Evolutionary conservation across 441 rosid species (phyloP), one percentile per base, ranked within the genome.

Genomic region (Aquilaria agallochum): DNA sequence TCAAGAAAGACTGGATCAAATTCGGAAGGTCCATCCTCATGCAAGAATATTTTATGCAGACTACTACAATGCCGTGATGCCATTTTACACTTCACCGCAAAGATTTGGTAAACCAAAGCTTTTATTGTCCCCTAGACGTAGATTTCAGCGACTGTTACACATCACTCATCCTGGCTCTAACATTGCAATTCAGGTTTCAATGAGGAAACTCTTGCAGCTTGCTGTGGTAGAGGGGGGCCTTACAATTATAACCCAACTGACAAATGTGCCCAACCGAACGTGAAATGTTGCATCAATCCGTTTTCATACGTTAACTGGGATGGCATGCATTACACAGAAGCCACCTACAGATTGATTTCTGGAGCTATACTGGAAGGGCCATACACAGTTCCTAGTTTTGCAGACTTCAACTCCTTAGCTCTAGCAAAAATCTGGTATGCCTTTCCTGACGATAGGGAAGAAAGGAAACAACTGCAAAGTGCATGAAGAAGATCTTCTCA

Each of bases 251-350:
- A 71, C 12, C 9, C 49, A 45, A 56, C 63, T 9, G 31, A 2
- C 2, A 53, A 7, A 8, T 79, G 89, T 61, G 85, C 84, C 3
- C 4, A 20, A 34, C 64, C 64, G 12, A 62, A 47, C 11, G 58
- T 70, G 9, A 67, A 40, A 0, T n/a, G 30, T 61, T 84, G 90
- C 58, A 27, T 51, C 2, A 69, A 82, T 50, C 82, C 87, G 36
- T 74, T 80, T 0, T 68, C 68, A 53, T 72, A 55, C 50, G 67
- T 74, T 30, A 70, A 67, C 51, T 84, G 90, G 90, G 87, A 82
- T 0, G 87, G 87, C 5, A 13, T 79, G 11, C 90, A 84, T 65
- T 32, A 66, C 30, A 84, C 86, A 3, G 82, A 79, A 54, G 66
- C 76, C 32, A 56, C 77, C 7, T 74, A 79, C 14, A 33, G 71